Evolutionary conservation across 2,329 filamentous ascomycete genomes (phyloP).

Genomic region (Xylariales sp.): DNA sequence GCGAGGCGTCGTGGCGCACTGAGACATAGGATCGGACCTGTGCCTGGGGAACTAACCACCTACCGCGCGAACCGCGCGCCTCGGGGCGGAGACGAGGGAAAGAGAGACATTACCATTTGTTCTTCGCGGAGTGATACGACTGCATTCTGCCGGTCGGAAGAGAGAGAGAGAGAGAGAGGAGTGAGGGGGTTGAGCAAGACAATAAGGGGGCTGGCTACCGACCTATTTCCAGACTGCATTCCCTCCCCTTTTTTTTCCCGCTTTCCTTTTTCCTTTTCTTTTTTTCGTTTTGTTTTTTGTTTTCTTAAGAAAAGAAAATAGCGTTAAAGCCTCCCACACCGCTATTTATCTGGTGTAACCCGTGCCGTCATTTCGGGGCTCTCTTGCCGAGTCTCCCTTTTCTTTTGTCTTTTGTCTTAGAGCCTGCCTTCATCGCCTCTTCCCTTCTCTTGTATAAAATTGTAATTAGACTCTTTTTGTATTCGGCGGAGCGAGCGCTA

Average conservation of each 20-base stretch:
- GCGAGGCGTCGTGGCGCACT: too few relatives aligned
- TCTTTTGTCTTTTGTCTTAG: conserved; percentile 26
- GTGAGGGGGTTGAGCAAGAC: neutral
- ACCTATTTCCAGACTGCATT: neutral
- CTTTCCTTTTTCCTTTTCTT: neutral
- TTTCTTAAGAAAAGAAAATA: neutral
- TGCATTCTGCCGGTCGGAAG: conserved; percentile 17
- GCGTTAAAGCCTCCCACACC: neutral
- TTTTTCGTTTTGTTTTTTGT: neutral
- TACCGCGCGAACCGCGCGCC: too few relatives aligned
- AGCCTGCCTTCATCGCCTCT: neutral
- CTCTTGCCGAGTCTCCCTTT: neutral
- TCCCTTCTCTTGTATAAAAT: conserved; percentile 8
- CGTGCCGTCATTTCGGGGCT: neutral
- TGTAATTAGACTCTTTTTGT: neutral
- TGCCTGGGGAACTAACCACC: too few relatives aligned
- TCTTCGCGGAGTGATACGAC: neutral
- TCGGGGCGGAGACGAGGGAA: neutral
- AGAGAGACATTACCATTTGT: neutral
- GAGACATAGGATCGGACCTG: too few relatives aligned
- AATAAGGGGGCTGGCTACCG: neutral
- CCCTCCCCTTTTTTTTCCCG: neutral
- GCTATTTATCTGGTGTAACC: too few relatives aligned
- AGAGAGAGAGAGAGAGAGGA: neutral
- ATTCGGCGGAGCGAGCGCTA: neutral